A percentile compares a stretch with the other conserved stretches of the same genome.
These are phyloP conservation scores for Gomphus bonarii DNA, from an alignment of 1,284 basidiomycete species.

Conservation along the genomic window DNA sequence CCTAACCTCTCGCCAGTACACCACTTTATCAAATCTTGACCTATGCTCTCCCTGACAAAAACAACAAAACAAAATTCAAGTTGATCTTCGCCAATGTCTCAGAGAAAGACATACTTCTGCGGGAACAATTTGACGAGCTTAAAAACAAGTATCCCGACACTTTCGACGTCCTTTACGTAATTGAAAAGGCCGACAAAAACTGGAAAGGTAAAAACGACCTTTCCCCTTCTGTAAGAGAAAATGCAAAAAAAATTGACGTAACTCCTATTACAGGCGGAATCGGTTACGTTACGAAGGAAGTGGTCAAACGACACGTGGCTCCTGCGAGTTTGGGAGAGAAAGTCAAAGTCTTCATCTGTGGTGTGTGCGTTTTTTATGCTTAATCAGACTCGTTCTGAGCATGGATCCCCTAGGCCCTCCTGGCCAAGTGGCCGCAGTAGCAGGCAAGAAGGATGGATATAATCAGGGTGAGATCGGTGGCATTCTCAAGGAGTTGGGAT, in stretches of 20 bases:
- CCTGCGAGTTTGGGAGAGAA: constrained; percentile 64
- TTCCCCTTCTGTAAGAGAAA: background rate
- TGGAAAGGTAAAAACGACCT: constrained; percentile 52
- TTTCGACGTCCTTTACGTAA: constrained; percentile 78
- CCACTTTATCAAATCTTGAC: constrained; percentile 70
- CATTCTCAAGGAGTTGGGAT: constrained; percentile 80
- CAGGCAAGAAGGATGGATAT: constrained; percentile 68
- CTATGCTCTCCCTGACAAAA: constrained; percentile 59
- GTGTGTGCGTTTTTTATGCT: constrained; percentile 26
- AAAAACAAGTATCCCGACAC: constrained; percentile 60
- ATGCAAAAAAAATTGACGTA: background rate
- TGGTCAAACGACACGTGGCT: constrained; percentile 67
- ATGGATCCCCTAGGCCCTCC: constrained; percentile 54
- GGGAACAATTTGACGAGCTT: constrained; percentile 70
- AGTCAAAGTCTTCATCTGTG: constrained; percentile 86
- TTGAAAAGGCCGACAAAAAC: constrained; percentile 65
- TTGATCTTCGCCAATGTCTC: constrained; percentile 86
- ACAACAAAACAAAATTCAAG: constrained; percentile 93
- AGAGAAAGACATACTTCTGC: constrained; percentile 86
- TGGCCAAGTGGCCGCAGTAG: constrained; percentile 68
- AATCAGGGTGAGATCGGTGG: constrained; percentile 83
- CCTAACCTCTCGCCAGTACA: constrained; percentile 32
- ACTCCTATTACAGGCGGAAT: constrained; percentile 35
- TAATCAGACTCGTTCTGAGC: background rate
- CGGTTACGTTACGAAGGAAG: constrained; percentile 65